A percentile compares a stretch with the other conserved stretches of the same genome.
These are phyloP conservation scores for Galerina sulciceps DNA, from an alignment of 768 basidiomycete genomes.

Conservation along the genomic window DNA sequence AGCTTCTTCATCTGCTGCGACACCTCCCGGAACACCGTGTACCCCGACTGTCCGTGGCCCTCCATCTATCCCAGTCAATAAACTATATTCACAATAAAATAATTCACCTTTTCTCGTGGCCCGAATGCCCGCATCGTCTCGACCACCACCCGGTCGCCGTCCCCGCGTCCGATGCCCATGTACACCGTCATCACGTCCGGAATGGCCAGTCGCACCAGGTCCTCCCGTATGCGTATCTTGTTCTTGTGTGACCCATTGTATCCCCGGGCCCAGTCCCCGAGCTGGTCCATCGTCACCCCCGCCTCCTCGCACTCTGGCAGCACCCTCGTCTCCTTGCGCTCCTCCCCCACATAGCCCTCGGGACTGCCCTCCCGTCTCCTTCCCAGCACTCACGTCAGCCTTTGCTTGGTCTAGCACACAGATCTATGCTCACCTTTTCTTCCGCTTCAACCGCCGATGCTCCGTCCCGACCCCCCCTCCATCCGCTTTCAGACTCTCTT, in stretches of 20 bases:
- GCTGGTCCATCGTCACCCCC: constrained; percentile 45
- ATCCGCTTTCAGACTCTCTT: constrained; percentile 59
- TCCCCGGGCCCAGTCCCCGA: constrained; percentile 58
- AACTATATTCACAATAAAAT: not conserved
- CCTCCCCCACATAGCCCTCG: constrained; percentile 26
- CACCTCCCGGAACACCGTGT: constrained; percentile 62
- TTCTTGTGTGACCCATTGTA: constrained; percentile 53
- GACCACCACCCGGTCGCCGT: constrained; percentile 44
- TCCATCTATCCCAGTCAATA: constrained; percentile 49
- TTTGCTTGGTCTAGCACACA: not conserved
- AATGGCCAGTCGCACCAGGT: constrained; percentile 62
- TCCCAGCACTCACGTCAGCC: not conserved
- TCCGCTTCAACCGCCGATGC: constrained; percentile 53
- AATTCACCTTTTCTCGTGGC: constrained; percentile 67
- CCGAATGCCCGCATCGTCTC: constrained; percentile 76
- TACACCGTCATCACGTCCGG: constrained; percentile 71
- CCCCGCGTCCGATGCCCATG: constrained; percentile 47
- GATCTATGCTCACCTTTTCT: constrained; percentile 51
- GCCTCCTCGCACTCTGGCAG: constrained; percentile 46
- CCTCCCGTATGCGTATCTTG: constrained; percentile 61
- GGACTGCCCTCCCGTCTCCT: constrained; percentile 10
- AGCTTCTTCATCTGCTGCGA: constrained; percentile 70
- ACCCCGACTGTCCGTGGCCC: constrained; percentile 73
- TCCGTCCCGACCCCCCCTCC: constrained; percentile 48
- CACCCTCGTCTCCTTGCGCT: constrained; percentile 40